Percentiles rank a stretch among this genome's conserved stretches.
These are phyloP conservation scores for Oryza officinalis DNA, from an alignment of 176 grass and related monocot genomes.

Conservation along the genomic window DNA sequence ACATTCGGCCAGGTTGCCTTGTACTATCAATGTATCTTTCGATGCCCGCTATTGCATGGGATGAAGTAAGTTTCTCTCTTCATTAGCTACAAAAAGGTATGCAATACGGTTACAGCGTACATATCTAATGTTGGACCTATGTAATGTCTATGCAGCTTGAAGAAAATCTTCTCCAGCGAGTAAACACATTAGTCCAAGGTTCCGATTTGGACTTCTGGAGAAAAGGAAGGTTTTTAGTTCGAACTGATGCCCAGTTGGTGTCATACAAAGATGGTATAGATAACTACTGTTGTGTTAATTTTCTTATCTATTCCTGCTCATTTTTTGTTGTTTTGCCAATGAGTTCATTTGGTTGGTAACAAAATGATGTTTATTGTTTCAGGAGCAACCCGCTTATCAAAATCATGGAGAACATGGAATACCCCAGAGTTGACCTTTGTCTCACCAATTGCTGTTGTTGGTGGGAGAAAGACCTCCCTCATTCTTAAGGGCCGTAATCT, in stretches of 20 bases:
- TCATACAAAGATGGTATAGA: slow-evolving; percentile 87
- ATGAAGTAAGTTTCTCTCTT: slow-evolving; percentile 58
- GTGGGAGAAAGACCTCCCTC: slow-evolving; percentile 70
- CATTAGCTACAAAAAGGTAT: slow-evolving; percentile 11
- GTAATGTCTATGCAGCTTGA: slow-evolving; percentile 68
- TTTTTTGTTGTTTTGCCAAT: slow-evolving; percentile 9
- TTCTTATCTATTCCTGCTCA: neutral
- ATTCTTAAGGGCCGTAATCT: slow-evolving; percentile 91
- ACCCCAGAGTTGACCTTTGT: slow-evolving; percentile 89
- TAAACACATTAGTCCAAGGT: slow-evolving; percentile 63
- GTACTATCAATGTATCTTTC: slow-evolving; percentile 86
- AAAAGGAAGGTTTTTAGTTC: slow-evolving; percentile 88
- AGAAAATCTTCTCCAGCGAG: slow-evolving; percentile 70
- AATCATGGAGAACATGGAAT: slow-evolving; percentile 97
- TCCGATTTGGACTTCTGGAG: slow-evolving; percentile 90
- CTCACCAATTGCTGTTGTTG: slow-evolving; percentile 86
- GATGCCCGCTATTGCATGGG: slow-evolving; percentile 86
- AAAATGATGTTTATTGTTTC: slow-evolving; percentile 25
- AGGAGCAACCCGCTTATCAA: slow-evolving; percentile 79
- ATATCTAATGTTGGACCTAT: slow-evolving; percentile 20
- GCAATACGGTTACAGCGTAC: neutral
- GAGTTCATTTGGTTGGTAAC: slow-evolving; percentile 15
- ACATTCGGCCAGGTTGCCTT: slow-evolving; percentile 90
- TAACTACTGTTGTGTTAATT: neutral
- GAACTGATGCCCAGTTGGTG: slow-evolving; percentile 77